Percentiles rank a stretch among this genome's conserved stretches.
Evolutionary conservation across 2,329 filamentous ascomycete species (phyloP).

Genomic region (Madurella mycetomatis): DNA sequence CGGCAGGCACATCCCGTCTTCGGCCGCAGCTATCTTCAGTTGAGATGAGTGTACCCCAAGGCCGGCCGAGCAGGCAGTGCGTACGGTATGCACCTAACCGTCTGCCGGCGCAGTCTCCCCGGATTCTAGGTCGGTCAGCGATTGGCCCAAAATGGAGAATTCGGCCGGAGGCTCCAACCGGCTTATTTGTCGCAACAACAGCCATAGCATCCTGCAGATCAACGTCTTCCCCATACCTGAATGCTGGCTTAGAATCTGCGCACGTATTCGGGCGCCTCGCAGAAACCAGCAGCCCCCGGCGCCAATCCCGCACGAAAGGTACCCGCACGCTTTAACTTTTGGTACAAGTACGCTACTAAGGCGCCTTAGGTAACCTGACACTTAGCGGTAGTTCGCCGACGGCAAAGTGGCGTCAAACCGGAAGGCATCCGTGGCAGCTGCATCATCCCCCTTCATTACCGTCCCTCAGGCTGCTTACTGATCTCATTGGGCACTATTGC

Average conservation of each 20-base stretch:
- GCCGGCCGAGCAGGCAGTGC: neutral
- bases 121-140: neutral
- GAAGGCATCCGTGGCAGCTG: conserved; percentile 4
- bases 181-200: neutral
- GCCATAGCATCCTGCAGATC: conserved; percentile 10
- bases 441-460: conserved; percentile 1
- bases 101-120: neutral
- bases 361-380: neutral
- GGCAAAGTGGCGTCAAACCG: conserved; percentile 7
- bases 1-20: neutral
- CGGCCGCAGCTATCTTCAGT: neutral
- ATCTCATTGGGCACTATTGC: neutral
- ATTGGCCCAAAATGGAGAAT: conserved; percentile 3
- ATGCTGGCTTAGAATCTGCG: conserved; percentile 7
- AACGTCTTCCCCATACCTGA: conserved; percentile 10
- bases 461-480: neutral
- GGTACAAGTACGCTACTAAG: too few relatives aligned
- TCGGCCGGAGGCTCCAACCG: conserved; percentile 5
- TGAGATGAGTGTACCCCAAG: neutral
- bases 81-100: neutral
- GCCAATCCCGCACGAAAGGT: neutral
- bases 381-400: neutral
- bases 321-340: neutral
- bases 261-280: conserved; percentile 1
- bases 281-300: neutral